Evolutionary conservation across 768 basidiomycete species (phyloP).

Genomic region (Rhodotorula diobovata): DNA sequence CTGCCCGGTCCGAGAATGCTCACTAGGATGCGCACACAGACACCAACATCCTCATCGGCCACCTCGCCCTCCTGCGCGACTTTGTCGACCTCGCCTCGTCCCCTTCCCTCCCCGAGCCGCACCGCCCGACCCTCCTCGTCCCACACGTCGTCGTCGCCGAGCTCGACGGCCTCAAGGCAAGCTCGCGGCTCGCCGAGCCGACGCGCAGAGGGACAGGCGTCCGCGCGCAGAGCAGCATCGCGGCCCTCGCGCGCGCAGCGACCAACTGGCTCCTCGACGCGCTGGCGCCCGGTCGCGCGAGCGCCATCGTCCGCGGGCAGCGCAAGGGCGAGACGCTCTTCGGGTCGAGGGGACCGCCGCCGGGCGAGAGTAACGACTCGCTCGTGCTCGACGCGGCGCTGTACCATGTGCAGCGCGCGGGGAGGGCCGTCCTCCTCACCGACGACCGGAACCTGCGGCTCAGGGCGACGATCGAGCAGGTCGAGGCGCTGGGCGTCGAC

Average conservation of each 20-base stretch:
- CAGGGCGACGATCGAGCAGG: constrained; percentile 27
- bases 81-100: constrained; percentile 7
- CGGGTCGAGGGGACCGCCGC: background rate
- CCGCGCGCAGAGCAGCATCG: constrained; percentile 7
- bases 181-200: background rate
- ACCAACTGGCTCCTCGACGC: constrained; percentile 24
- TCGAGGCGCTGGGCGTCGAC: constrained; percentile 11
- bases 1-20: background rate
- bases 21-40: constrained; percentile 1
- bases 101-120: background rate
- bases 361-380: constrained; percentile 29
- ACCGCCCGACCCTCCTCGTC: constrained; percentile 24
- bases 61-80: constrained; percentile 23
- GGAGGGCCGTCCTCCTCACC: constrained; percentile 16
- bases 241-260: constrained; percentile 20
- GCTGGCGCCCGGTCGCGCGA: background rate
- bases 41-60: constrained; percentile 32
- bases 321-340: constrained; percentile 23
- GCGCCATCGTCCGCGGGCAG: constrained; percentile 15
- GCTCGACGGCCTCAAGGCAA: constrained; percentile 36
- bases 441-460: constrained; percentile 32
- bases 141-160: constrained; percentile 35
- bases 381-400: constrained; percentile 31
- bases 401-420: background rate
- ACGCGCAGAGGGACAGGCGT: too few species aligned